Evolutionary conservation across 2,329 filamentous ascomycete genomes (phyloP).

Genomic region (Daldinia eschscholtzii): DNA sequence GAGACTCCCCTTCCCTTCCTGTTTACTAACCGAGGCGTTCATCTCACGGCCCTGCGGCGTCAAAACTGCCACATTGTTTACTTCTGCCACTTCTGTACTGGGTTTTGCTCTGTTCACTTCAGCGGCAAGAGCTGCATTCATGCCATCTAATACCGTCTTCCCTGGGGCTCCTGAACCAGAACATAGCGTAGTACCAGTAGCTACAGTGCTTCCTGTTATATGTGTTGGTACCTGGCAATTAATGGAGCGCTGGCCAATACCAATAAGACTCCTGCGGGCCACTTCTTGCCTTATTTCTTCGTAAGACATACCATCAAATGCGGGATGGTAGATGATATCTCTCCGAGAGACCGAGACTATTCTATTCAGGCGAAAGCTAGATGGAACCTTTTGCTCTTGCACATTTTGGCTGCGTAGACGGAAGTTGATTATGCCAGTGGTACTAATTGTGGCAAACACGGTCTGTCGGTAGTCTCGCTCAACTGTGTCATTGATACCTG

Average conservation of each 20-base stretch:
- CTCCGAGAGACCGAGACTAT: constrained; percentile 16
- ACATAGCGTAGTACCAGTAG: background rate
- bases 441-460: constrained; percentile 21
- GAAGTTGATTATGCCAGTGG: constrained; percentile 20
- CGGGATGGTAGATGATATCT: constrained; percentile 23
- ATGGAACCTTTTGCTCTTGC: constrained; percentile 17
- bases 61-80: background rate
- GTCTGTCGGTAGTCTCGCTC: constrained; percentile 26
- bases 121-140: background rate
- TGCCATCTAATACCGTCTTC: background rate
- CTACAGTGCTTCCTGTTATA: background rate
- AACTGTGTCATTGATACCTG: constrained; percentile 16
- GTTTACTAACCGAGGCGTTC: background rate
- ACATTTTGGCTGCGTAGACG: constrained; percentile 27
- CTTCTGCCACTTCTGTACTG: background rate
- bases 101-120: background rate
- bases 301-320: constrained; percentile 25
- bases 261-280: constrained; percentile 20
- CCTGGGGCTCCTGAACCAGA: background rate
- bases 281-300: constrained; percentile 23
- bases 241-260: background rate
- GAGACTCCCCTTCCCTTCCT: background rate
- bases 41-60: background rate
- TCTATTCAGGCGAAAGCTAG: constrained; percentile 16
- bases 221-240: constrained; percentile 6